Percentiles rank a stretch among this genome's conserved stretches.
Evolutionary conservation across 1,139 yeast species (phyloP).

Genomic region (Arxiozyma bovina): DNA sequence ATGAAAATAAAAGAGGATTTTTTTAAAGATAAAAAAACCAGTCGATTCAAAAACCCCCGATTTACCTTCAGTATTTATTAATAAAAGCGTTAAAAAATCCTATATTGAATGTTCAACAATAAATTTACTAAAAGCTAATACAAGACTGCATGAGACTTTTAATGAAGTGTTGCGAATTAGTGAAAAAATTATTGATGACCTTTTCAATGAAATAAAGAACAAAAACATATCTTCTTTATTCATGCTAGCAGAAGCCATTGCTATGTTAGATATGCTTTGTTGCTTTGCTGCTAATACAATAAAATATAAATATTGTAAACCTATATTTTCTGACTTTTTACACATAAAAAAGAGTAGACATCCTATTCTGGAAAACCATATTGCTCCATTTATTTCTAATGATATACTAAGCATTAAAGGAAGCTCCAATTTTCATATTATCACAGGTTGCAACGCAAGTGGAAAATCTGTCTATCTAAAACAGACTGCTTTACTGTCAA

Average conservation of each 20-base stretch:
- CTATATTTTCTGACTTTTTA: slow-evolving; percentile 32
- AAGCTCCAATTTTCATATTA: slow-evolving; percentile 36
- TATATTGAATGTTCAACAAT: slow-evolving; percentile 37
- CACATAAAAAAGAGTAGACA: slow-evolving; percentile 34
- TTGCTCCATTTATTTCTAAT: slow-evolving; percentile 33
- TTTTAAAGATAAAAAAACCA: slow-evolving; percentile 27
- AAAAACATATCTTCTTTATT: slow-evolving; percentile 33
- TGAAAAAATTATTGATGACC: slow-evolving; percentile 33
- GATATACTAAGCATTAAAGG: slow-evolving; percentile 32
- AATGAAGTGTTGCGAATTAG: slow-evolving; percentile 37
- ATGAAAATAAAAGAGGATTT: slow-evolving; percentile 36
- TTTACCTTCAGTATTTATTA: slow-evolving; percentile 34
- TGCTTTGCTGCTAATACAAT: slow-evolving; percentile 32
- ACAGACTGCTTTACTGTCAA: slow-evolving; percentile 35
- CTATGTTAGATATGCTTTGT: slow-evolving; percentile 38
- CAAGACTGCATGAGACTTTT: slow-evolving; percentile 35
- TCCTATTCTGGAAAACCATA: slow-evolving; percentile 34
- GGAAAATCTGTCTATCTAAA: slow-evolving; percentile 41
- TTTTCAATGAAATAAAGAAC: slow-evolving; percentile 26
- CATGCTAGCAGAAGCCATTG: slow-evolving; percentile 39
- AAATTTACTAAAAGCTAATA: slow-evolving; percentile 36
- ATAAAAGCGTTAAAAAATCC: slow-evolving; percentile 29
- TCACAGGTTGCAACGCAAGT: slow-evolving; percentile 43
- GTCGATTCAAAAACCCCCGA: slow-evolving; percentile 7
- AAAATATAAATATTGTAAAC: slow-evolving; percentile 30